Base-by-base conservation (phyloP, 257 asterid genomes). In the Echites panduratus region DNA sequence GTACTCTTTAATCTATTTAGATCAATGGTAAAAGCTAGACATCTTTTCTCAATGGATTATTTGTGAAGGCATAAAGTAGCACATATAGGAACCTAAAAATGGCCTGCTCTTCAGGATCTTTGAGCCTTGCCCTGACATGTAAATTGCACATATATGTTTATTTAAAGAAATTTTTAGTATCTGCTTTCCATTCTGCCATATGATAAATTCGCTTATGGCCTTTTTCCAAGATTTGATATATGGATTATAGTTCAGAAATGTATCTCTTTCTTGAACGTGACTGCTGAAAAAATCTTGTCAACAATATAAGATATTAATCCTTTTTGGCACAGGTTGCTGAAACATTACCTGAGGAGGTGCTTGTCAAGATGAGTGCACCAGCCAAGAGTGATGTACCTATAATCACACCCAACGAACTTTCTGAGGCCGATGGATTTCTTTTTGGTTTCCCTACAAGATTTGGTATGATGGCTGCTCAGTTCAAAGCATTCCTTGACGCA, bases 391-490 rank as follows among this genome's bases (percentile, higher is more conserved):
- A 91, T 17, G 86, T 80, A 3, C 89, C 91, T 9, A 43, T 82
- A 13, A 89, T 91, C 72, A 78, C 87, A 20, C 89, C 96, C 3
- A 67, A 59, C 53, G 89, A 89, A 70, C 90, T 91, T 62, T 82
- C 87, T 26, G 95, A 89, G 43, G 94, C 92, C 41, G 97, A 91
- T 78, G 97, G 96, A 35, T 81, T 86, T 63, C 49, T 91, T 54
- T 91, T 91, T 77, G 96, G 97, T 70, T 91, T 91, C 77, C 97
- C 94, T 2, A 89, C 96, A 22, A 84, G 97, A 77, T 91, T 86
- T 3, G 96, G 97, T 5, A 90, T 89, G 94, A 90, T 89, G 97
- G 84, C 94, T 56, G 97, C 96, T 57, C 96, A 87, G 74, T 90
- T 90, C 75, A 90, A 90, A 81, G 97, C 97, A 40, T 91, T 91